Conservation (phyloP, 768 basidiomycete species). For the Wakefieldia striispora region DNA sequence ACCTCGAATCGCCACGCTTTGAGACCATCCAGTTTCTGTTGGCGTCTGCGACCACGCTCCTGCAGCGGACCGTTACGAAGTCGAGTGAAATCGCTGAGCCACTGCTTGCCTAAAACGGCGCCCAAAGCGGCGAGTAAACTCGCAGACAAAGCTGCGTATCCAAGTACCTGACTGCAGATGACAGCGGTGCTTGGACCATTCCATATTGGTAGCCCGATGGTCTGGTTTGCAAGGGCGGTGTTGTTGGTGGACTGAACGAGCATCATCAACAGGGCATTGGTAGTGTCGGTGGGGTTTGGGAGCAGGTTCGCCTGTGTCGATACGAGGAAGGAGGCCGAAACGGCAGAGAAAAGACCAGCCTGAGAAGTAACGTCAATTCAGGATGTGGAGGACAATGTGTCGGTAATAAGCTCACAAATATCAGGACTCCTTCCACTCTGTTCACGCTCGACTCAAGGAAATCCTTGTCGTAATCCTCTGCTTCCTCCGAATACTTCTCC, state of each 20-base stretch:
- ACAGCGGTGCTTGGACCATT: constrained; percentile 14
- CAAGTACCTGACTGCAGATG: constrained; percentile 16
- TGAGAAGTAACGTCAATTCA: constrained; percentile 4
- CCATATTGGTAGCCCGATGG: constrained; percentile 9
- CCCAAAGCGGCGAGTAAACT: constrained; percentile 24
- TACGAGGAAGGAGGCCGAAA: constrained; percentile 38
- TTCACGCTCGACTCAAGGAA: neutral
- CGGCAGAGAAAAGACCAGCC: constrained; percentile 44
- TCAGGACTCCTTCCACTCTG: constrained; percentile 1
- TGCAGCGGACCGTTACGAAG: constrained; percentile 11
- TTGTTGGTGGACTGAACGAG: constrained; percentile 10
- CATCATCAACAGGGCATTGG: constrained; percentile 27
- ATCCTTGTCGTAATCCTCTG: neutral
- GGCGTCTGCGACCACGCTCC: constrained; percentile 13
- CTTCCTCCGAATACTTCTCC: neutral
- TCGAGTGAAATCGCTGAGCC: constrained; percentile 9
- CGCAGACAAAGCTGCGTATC: constrained; percentile 20
- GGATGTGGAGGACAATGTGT: neutral
- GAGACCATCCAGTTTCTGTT: constrained; percentile 19
- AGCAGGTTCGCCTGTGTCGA: constrained; percentile 35
- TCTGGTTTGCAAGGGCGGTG: constrained; percentile 5
- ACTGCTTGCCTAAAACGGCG: constrained; percentile 17
- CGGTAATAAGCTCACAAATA: neutral
- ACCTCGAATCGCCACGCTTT: constrained; percentile 15
- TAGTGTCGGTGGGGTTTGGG: constrained; percentile 29